Conservation (phyloP, 345 rosid genomes). For the Geranium brycei region DNA sequence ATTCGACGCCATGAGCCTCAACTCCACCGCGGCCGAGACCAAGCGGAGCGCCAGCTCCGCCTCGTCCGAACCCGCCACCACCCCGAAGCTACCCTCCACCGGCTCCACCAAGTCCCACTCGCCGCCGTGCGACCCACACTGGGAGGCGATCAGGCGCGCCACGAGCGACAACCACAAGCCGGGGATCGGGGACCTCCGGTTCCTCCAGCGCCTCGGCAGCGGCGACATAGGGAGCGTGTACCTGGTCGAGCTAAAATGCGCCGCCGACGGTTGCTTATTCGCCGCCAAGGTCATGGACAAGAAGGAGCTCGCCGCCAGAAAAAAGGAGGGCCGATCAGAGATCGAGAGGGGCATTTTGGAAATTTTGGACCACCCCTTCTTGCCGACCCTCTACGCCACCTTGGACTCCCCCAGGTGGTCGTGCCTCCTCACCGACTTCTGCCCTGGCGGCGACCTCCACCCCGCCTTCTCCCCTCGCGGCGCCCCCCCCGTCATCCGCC, state of each 20-base stretch:
- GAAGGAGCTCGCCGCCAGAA: slow-evolving; percentile 46
- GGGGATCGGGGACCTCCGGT: slow-evolving; percentile 41
- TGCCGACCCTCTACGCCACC: slow-evolving; percentile 63
- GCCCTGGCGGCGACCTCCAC: slow-evolving; percentile 87
- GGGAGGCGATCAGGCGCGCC: slow-evolving; percentile 35
- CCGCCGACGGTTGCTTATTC: slow-evolving; percentile 36
- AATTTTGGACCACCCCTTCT: slow-evolving; percentile 67
- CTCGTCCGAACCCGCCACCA: slow-evolving; percentile 15
- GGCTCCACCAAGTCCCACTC: slow-evolving; percentile 20
- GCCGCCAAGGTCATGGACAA: slow-evolving; percentile 85
- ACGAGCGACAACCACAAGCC: slow-evolving; percentile 17
- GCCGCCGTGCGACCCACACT: slow-evolving; percentile 38
- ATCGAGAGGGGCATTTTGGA: slow-evolving; percentile 63
- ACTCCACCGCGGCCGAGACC: slow-evolving; percentile 20
- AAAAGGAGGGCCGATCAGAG: slow-evolving; percentile 53
- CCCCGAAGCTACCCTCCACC: slow-evolving; percentile 15
- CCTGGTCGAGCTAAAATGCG: slow-evolving; percentile 50
- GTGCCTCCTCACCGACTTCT: slow-evolving; percentile 67
- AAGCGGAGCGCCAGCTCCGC: slow-evolving; percentile 31
- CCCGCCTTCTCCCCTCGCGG: slow-evolving; percentile 85
- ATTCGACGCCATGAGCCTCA: slow-evolving; percentile 27
- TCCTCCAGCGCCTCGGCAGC: slow-evolving; percentile 62
- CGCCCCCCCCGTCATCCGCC: slow-evolving; percentile 70
- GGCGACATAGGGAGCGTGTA: slow-evolving; percentile 88
- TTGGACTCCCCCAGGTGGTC: slow-evolving; percentile 61